These are phyloP conservation scores for Penicillium sclerotiorum DNA, from an alignment of 2,329 filamentous ascomycete species.

Conservation along the genomic window DNA sequence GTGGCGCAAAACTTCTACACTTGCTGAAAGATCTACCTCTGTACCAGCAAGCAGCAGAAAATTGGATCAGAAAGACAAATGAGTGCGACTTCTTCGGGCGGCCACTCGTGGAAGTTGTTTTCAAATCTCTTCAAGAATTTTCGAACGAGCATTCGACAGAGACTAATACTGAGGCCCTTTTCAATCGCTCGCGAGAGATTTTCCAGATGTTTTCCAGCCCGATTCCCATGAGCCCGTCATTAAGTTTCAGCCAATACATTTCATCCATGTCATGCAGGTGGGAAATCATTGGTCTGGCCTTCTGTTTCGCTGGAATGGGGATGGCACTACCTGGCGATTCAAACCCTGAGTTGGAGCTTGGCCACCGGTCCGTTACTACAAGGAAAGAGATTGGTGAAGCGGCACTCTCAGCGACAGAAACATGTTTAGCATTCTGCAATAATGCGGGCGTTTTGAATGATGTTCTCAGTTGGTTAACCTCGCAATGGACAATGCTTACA, in stretches of 20 bases:
- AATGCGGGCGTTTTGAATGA: constrained; percentile 6
- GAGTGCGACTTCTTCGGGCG: constrained; percentile 22
- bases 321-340: neutral
- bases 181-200: constrained; percentile 1
- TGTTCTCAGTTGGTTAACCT: constrained; percentile 4
- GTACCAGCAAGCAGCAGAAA: constrained; percentile 18
- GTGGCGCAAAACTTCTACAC: constrained; percentile 22
- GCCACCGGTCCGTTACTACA: neutral
- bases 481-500: neutral
- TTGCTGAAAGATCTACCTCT: constrained; percentile 23
- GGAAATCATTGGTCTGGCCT: constrained; percentile 6
- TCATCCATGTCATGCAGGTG: constrained; percentile 2
- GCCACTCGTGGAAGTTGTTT: constrained; percentile 10
- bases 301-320: neutral
- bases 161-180: no score
- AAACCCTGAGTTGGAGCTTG: neutral
- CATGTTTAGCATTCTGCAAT: constrained; percentile 5
- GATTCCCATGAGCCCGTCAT: neutral
- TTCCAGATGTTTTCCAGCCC: neutral
- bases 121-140: neutral
- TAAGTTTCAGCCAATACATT: constrained; percentile 2
- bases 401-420: constrained; percentile 2
- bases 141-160: neutral
- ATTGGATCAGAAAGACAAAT: constrained; percentile 10
- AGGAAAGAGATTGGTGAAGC: neutral